Evolutionary conservation across 1,139 yeast species (phyloP).

Genomic region (Trichomonascaceae sp.): DNA sequence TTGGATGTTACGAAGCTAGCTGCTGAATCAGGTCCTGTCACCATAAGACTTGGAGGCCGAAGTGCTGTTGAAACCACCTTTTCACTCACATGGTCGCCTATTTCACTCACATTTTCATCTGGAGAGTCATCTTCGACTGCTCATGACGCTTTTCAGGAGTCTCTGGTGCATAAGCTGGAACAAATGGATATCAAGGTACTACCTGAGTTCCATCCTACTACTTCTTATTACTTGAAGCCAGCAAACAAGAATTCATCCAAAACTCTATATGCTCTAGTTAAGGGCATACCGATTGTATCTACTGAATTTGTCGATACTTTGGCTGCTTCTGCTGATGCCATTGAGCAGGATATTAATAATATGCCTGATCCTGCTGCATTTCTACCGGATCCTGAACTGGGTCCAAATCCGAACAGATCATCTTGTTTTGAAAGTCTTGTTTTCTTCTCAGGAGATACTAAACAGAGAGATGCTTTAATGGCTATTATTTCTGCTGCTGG

Average conservation of each 20-base stretch:
- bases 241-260: slow-evolving; percentile 19
- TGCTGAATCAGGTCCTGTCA: slow-evolving; percentile 4
- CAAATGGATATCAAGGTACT: slow-evolving; percentile 25
- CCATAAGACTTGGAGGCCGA: slow-evolving; percentile 8
- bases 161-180: slow-evolving; percentile 12
- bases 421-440: slow-evolving; percentile 17
- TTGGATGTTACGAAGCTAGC: slow-evolving; percentile 8
- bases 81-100: slow-evolving; percentile 14
- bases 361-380: slow-evolving; percentile 23
- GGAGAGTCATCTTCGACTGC: slow-evolving; percentile 10
- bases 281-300: slow-evolving; percentile 24
- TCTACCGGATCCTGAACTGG: slow-evolving; percentile 14
- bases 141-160: slow-evolving; percentile 9
- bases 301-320: slow-evolving; percentile 20
- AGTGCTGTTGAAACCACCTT: slow-evolving; percentile 7
- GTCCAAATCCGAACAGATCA: slow-evolving; percentile 17
- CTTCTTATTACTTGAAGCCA: slow-evolving; percentile 19
- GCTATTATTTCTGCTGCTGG: slow-evolving; percentile 20
- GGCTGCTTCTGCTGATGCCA: slow-evolving; percentile 9
- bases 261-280: slow-evolving; percentile 24
- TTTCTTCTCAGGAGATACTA: slow-evolving; percentile 16
- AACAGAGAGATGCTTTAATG: slow-evolving; percentile 19
- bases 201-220: slow-evolving; percentile 19
- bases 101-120: slow-evolving; percentile 15
- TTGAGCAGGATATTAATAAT: slow-evolving; percentile 16